These are phyloP conservation scores for Cladosporium austrohemisphaericum DNA, from an alignment of 2,329 filamentous ascomycete genomes.

Conservation along the genomic window DNA sequence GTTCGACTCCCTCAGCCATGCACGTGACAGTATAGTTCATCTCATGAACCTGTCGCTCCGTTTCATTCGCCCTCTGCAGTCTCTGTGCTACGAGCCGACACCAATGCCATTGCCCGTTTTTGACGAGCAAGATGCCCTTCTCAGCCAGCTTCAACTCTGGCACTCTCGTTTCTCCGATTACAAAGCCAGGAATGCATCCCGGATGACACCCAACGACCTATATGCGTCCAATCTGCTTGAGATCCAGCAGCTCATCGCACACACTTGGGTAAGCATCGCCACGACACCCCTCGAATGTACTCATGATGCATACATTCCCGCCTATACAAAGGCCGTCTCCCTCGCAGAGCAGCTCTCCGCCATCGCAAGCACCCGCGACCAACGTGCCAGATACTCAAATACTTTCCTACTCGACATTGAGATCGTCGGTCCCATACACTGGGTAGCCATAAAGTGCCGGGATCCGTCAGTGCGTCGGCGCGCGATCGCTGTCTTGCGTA, in stretches of 20 bases:
- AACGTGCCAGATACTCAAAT: not conserved
- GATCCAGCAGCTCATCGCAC: slow-evolving; percentile 1
- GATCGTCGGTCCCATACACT: slow-evolving; percentile 14
- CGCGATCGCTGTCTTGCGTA: slow-evolving; percentile 11
- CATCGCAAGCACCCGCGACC: not conserved
- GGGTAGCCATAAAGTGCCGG: slow-evolving; percentile 13
- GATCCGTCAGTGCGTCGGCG: slow-evolving; percentile 9
- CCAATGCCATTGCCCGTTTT: not conserved
- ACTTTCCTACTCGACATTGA: slow-evolving; percentile 13
- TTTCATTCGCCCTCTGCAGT: not conserved
- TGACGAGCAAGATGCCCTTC: slow-evolving; percentile 3
- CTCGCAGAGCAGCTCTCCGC: slow-evolving; percentile 8
- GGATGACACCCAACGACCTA: not conserved
- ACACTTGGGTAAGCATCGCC: slow-evolving; percentile 6
- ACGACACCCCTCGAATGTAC: slow-evolving; percentile 5
- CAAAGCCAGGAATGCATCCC: not conserved
- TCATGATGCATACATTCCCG: slow-evolving; percentile 5
- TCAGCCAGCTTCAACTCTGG: slow-evolving; percentile 3
- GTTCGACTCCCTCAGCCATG: slow-evolving; percentile 3
- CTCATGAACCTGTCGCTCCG: slow-evolving; percentile 10
- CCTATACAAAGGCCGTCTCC: slow-evolving; percentile 1
- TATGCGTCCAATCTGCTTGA: slow-evolving; percentile 5
- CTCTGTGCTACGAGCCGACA: not conserved
- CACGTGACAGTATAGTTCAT: slow-evolving; percentile 12
- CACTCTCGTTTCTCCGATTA: not conserved